Conservation (phyloP, 2,329 filamentous ascomycete species). For the Cladosporium halotolerans region DNA sequence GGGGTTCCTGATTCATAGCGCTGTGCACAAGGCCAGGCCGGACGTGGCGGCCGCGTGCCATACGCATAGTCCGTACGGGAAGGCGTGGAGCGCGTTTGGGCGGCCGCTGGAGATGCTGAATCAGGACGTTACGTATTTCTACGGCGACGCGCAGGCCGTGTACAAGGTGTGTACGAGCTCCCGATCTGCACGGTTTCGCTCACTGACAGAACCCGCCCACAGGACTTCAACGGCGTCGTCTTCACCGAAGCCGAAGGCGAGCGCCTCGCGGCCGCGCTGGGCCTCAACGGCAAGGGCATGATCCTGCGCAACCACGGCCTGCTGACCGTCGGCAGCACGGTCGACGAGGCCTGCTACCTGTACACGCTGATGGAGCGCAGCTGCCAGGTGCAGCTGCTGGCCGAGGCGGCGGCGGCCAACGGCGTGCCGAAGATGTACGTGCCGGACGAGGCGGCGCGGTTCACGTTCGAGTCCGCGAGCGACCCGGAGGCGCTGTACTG, state of each 20-base stretch:
- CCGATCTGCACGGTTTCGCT: not conserved
- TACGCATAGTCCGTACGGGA: constrained; percentile 59
- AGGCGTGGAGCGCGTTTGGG: constrained; percentile 62
- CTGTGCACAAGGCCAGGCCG: constrained; percentile 60
- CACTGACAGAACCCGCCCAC: not conserved
- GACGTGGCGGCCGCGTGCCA: constrained; percentile 68
- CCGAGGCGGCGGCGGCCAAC: constrained; percentile 59
- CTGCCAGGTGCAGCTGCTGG: constrained; percentile 61
- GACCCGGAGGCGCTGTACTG: constrained; percentile 46
- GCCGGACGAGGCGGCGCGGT: constrained; percentile 50
- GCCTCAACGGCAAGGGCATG: constrained; percentile 54
- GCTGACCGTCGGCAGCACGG: constrained; percentile 62
- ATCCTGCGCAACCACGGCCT: constrained; percentile 68
- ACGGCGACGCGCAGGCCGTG: constrained; percentile 56
- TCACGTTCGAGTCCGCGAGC: constrained; percentile 45
- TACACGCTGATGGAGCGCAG: constrained; percentile 63
- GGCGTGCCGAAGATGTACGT: constrained; percentile 48
- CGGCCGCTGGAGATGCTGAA: constrained; percentile 64
- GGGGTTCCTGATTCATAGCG: constrained; percentile 64
- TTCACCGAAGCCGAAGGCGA: constrained; percentile 58
- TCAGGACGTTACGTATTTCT: constrained; percentile 60
- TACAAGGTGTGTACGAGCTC: constrained; percentile 36
- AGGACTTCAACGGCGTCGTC: constrained; percentile 59
- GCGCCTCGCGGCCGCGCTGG: constrained; percentile 58
- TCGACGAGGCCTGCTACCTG: constrained; percentile 68